A percentile compares a stretch with the other conserved stretches of the same genome.
Evolutionary conservation across 2,329 filamentous ascomycete genomes (phyloP).

Genomic region (Furcasterigmium furcatum): DNA sequence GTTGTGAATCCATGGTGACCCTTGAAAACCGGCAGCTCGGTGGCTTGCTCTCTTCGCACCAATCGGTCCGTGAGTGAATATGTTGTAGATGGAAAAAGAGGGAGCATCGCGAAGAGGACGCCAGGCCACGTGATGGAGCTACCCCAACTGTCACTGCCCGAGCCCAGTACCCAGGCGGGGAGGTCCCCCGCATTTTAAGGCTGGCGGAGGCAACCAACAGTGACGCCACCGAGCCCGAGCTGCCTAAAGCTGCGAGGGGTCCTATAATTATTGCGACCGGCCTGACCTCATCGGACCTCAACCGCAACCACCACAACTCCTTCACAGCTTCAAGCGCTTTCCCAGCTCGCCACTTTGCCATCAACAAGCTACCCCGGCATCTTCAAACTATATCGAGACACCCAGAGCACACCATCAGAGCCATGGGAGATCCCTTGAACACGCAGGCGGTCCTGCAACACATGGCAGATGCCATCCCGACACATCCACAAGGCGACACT

Average conservation of each 20-base stretch:
- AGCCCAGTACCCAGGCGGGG: conserved; percentile 1
- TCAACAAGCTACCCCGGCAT: neutral
- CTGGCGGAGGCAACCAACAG: conserved; percentile 7
- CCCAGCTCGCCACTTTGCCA: too few relatives aligned
- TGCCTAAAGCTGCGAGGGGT: too few relatives aligned
- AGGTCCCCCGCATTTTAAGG: neutral
- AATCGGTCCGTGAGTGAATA: too few relatives aligned
- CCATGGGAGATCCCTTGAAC: conserved; percentile 27
- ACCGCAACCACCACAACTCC: neutral
- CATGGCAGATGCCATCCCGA: conserved; percentile 60
- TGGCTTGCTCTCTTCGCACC: too few relatives aligned
- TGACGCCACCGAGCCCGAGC: conserved; percentile 10
- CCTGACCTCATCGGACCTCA: neutral
- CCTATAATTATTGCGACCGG: too few relatives aligned
- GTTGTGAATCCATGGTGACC: neutral
- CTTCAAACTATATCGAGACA: too few relatives aligned
- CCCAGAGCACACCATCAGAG: too few relatives aligned
- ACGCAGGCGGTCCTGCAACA: conserved; percentile 44
- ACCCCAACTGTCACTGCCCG: neutral
- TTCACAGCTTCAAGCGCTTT: neutral
- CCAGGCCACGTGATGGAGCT: conserved; percentile 2
- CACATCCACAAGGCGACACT: conserved; percentile 47
- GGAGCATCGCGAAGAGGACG: conserved; percentile 1
- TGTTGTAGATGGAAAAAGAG: neutral
- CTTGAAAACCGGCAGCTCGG: too few relatives aligned